phyloP scores from a whole-genome alignment of 306 rosid genomes.

The Vigna mungo region DNA sequence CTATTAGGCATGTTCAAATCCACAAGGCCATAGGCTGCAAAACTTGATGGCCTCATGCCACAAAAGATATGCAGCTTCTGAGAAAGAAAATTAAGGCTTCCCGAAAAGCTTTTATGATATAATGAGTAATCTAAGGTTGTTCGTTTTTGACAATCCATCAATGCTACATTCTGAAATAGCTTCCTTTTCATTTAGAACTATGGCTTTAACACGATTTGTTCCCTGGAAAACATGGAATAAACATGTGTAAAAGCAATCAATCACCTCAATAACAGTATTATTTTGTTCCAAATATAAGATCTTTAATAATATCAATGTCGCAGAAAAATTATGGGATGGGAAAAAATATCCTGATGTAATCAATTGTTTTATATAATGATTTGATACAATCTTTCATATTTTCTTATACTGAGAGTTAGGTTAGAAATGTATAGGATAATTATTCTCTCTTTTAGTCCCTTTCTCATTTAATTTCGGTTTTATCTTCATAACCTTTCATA shows the following conservation, averaged over 20 bases:
- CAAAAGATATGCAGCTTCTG: conserved; percentile 21
- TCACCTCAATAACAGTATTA: no score
- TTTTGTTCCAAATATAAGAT: no score
- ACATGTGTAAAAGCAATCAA: neutral
- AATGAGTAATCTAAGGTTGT: conserved; percentile 10
- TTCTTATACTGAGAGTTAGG: no score
- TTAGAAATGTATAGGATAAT: no score
- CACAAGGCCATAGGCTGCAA: conserved; percentile 1
- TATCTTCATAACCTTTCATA: no score
- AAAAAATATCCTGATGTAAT: no score
- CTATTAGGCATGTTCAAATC: conserved; percentile 36
- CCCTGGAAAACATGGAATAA: conserved; percentile 1
- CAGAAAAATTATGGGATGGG: no score
- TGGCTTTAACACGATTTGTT: neutral
- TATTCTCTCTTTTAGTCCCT: no score
- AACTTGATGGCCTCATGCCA: conserved; percentile 40
- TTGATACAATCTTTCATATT: no score
- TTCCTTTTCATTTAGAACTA: neutral
- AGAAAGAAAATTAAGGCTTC: conserved; percentile 20
- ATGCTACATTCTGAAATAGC: neutral
- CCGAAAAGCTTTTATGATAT: neutral
- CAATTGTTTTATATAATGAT: no score
- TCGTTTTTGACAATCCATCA: conserved; percentile 35
- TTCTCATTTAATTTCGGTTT: no score
- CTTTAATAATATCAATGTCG: no score